These are phyloP conservation scores for Fusarium ramigenum DNA, from an alignment of 2,329 filamentous ascomycete species.

Conservation along the genomic window DNA sequence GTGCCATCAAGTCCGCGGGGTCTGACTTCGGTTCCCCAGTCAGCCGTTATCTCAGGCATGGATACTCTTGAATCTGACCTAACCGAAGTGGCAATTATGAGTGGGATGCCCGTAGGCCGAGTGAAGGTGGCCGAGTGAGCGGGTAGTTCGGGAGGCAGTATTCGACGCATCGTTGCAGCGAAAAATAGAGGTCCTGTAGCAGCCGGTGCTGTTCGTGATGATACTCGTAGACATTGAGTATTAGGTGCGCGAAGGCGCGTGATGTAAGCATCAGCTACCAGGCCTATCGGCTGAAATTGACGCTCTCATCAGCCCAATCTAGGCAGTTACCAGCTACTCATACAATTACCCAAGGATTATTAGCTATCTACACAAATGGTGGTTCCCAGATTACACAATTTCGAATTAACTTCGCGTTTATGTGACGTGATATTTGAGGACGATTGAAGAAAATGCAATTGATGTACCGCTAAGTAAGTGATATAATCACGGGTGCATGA, in stretches of 20 bases:
- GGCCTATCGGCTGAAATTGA: not conserved
- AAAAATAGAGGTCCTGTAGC: accelerated
- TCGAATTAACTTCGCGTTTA: accelerated
- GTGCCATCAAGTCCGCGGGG: not conserved
- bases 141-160: not conserved
- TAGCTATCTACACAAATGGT: no score
- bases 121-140: accelerated
- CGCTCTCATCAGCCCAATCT: not conserved
- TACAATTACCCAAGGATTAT: not conserved
- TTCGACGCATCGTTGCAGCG: accelerated
- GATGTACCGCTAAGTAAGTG: accelerated
- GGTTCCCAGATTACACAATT: accelerated
- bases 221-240: accelerated
- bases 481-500: not conserved
- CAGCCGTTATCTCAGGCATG: accelerated
- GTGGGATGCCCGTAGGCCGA: not conserved
- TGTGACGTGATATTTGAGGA: accelerated
- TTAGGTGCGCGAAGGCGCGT: accelerated
- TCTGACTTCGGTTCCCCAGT: no score
- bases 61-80: not conserved
- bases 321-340: no score
- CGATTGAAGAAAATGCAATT: accelerated
- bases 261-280: not conserved
- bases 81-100: accelerated
- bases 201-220: not conserved